phyloP scores from a whole-genome alignment of 768 basidiomycete species.

The Phylloporus sp. region DNA sequence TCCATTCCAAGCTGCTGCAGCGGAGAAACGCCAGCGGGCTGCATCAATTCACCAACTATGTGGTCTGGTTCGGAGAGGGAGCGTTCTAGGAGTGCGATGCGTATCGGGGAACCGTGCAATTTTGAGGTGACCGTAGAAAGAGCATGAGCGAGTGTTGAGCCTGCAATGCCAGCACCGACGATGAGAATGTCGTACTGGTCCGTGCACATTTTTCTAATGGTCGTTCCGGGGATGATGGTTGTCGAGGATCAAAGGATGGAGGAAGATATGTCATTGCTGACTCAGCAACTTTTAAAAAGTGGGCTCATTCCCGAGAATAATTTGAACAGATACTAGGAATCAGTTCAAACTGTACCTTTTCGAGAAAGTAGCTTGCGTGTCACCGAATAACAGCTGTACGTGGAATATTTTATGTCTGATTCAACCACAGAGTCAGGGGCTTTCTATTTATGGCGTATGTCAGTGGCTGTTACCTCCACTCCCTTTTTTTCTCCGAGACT shows the following conservation, averaged over 20 bases:
- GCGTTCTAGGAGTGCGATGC: constrained; percentile 84
- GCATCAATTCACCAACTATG: constrained; percentile 95
- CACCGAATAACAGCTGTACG: neutral
- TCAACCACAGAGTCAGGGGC: constrained; percentile 2
- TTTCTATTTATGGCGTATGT: constrained; percentile 3
- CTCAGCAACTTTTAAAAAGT: constrained; percentile 11
- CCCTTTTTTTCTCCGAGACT: no score
- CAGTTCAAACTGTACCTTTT: no score
- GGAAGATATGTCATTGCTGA: constrained; percentile 7
- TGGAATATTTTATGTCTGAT: neutral
- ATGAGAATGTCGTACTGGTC: constrained; percentile 72
- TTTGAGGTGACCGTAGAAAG: constrained; percentile 55
- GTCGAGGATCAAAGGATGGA: neutral
- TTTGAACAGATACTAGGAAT: no score
- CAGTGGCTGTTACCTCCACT: no score
- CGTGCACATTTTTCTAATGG: constrained; percentile 3
- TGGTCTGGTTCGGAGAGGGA: constrained; percentile 91
- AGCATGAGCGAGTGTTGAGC: constrained; percentile 81
- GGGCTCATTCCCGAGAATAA: constrained; percentile 1
- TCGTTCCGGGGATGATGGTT: neutral
- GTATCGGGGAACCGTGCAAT: constrained; percentile 51
- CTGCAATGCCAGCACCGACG: constrained; percentile 90
- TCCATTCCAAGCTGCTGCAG: constrained; percentile 76
- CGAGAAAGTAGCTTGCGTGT: no score
- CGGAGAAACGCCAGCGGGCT: constrained; percentile 84